These are phyloP conservation scores for Rubia tinctorum DNA, from an alignment of 305 asterid genomes.

Conservation along the genomic window DNA sequence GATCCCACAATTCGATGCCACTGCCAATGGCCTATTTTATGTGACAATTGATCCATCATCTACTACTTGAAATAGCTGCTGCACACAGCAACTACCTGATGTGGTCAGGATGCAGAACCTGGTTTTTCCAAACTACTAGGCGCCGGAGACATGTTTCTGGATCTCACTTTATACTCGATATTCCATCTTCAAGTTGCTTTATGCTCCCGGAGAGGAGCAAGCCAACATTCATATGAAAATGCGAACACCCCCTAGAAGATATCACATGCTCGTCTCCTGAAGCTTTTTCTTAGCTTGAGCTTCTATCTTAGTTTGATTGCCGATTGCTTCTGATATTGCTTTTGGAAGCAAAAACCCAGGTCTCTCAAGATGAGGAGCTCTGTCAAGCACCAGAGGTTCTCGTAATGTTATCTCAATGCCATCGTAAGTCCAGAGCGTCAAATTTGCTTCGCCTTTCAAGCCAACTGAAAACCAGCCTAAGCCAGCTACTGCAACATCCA, in stretches of 20 bases:
- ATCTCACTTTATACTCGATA: neutral
- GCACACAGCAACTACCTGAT: conserved; percentile 1
- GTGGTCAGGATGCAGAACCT: neutral
- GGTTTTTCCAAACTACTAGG: neutral
- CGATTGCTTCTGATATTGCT: conserved; percentile 80
- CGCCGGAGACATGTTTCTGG: neutral
- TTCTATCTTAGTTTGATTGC: conserved; percentile 57
- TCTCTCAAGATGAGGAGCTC: conserved; percentile 67
- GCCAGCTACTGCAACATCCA: conserved; percentile 82
- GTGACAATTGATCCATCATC: neutral
- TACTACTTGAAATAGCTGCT: neutral
- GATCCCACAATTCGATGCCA: neutral
- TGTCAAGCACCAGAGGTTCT: conserved; percentile 88
- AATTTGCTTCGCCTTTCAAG: conserved; percentile 71
- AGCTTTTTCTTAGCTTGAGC: conserved; percentile 48
- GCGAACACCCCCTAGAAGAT: neutral
- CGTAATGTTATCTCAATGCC: conserved; percentile 58
- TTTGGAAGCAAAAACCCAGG: conserved; percentile 93
- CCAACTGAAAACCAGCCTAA: conserved; percentile 89
- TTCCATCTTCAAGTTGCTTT: neutral
- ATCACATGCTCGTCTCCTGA: conserved; percentile 23
- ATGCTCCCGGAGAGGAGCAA: neutral
- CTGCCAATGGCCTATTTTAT: neutral
- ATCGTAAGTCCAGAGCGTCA: conserved; percentile 65
- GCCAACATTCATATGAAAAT: neutral